Percentiles rank a stretch among this genome's conserved stretches.
Evolutionary conservation across 108 stramenopile species (phyloP).

Genomic region (Aurantiochytrium sp.): DNA sequence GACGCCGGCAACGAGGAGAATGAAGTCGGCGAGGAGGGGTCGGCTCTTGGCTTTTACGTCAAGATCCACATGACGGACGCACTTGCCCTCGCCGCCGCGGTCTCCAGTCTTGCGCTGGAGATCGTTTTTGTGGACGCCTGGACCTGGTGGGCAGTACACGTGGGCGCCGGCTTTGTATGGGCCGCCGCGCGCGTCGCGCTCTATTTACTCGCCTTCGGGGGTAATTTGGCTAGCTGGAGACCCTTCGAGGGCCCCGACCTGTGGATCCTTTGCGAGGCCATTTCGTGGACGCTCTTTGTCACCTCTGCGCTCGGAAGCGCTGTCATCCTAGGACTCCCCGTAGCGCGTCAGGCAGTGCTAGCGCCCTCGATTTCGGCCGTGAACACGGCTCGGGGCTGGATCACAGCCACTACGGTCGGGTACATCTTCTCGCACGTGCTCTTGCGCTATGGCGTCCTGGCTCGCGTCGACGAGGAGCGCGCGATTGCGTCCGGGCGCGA

Average conservation of each 20-base stretch:
- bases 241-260: slow-evolving; percentile 22
- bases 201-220: not conserved
- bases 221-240: not conserved
- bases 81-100: not conserved
- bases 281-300: not conserved
- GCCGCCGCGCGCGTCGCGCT: not conserved
- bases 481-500: not conserved
- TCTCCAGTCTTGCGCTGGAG: not conserved
- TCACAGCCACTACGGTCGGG: not conserved
- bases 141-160: not conserved
- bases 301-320: not conserved
- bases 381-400: not conserved
- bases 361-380: not conserved
- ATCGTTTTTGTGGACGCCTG: not conserved
- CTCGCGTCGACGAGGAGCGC: not conserved
- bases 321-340: not conserved
- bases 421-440: not conserved
- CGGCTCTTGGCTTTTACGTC: too few species aligned
- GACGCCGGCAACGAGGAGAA: not conserved
- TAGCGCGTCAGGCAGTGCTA: not conserved
- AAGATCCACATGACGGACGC: not conserved
- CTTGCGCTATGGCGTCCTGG: not conserved
- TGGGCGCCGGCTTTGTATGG: not conserved
- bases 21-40: not conserved
- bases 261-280: slow-evolving; percentile 4